phyloP scores from a whole-genome alignment of 1,284 basidiomycete genomes.

The Athelia psychrophila region DNA sequence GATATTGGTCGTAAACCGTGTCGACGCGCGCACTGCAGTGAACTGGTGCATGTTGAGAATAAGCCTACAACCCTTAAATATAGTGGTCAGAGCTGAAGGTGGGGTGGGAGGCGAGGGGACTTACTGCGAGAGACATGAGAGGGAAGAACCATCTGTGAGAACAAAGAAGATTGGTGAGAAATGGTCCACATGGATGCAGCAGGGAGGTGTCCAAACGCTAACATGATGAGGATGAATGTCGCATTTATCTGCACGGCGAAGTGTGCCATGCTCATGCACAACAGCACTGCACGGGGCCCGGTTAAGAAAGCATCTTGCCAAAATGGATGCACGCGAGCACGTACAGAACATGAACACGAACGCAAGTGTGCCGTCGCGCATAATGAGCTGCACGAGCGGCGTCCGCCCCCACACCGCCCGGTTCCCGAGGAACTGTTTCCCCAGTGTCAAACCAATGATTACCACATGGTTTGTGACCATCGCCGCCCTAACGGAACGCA shows the following conservation, averaged over 20 bases:
- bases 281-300: constrained; percentile 15
- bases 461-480: no score
- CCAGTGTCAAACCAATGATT: background rate
- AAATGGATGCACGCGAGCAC: background rate
- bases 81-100: background rate
- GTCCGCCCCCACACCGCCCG: constrained; percentile 7
- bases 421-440: background rate
- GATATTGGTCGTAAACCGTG: no score
- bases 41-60: constrained; percentile 26
- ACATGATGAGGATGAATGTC: constrained; percentile 6
- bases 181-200: no score
- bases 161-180: background rate
- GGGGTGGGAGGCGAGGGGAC: constrained; percentile 1
- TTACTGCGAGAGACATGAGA: constrained; percentile 19
- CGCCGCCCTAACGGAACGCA: no score
- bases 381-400: constrained; percentile 8
- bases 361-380: constrained; percentile 14
- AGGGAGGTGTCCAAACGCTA: background rate
- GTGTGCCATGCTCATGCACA: constrained; percentile 14
- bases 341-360: constrained; percentile 11
- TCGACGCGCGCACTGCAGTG: constrained; percentile 3
- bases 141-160: constrained; percentile 7
- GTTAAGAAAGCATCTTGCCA: background rate
- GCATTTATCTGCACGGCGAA: constrained; percentile 22
- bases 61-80: constrained; percentile 22